Evolutionary conservation across 306 rosid genomes (phyloP).

Genomic region (Pyrus communis): DNA sequence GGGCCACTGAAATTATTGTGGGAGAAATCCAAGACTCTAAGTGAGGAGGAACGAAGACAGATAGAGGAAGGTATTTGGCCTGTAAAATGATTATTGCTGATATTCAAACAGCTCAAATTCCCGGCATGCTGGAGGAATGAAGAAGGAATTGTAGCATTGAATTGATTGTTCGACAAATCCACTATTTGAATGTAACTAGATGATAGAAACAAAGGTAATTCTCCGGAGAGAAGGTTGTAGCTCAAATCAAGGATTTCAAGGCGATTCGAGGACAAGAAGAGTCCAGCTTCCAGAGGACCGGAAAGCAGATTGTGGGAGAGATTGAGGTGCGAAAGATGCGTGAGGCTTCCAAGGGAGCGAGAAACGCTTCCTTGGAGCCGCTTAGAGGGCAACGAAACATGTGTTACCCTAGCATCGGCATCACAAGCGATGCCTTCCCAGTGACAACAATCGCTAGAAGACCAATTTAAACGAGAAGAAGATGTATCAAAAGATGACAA

Average conservation of each 20-base stretch:
- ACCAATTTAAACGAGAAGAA: not conserved
- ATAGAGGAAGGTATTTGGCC: not conserved
- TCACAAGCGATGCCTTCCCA: conserved; percentile 2
- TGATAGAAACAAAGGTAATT: not conserved
- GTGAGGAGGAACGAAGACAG: not conserved
- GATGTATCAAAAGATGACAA: not conserved
- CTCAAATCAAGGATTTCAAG: not conserved
- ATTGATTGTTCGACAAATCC: not conserved
- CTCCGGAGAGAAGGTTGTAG: not conserved
- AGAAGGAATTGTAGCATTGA: not conserved
- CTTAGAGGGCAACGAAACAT: not conserved
- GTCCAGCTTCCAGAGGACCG: not conserved
- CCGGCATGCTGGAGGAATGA: not conserved
- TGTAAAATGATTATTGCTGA: not conserved
- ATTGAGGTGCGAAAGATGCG: not conserved
- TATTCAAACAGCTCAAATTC: not conserved
- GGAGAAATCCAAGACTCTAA: not conserved
- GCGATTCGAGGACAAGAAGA: not conserved
- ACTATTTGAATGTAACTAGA: not conserved
- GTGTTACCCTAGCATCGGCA: not conserved
- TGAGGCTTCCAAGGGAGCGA: not conserved
- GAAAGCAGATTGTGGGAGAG: not conserved
- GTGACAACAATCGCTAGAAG: not conserved
- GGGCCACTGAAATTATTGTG: not conserved
- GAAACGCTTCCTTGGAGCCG: not conserved